phyloP scores from a whole-genome alignment of 495 filamentous ascomycete species.

The Neurospora sp. region DNA sequence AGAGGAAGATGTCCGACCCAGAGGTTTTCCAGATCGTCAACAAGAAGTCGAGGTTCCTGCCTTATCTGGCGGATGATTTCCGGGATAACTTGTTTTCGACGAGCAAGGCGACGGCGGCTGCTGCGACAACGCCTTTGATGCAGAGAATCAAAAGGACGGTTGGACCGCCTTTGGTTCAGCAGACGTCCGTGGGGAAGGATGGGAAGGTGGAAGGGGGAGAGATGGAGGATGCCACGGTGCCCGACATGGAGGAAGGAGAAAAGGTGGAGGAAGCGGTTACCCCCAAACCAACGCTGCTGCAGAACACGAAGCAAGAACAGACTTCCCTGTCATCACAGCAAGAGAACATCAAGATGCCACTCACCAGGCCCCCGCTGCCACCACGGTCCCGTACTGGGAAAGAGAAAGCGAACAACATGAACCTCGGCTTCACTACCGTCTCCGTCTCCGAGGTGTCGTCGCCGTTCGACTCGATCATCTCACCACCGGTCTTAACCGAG shows the following conservation, averaged over 20 bases:
- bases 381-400: background rate
- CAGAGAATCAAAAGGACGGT: background rate
- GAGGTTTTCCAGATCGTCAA: background rate
- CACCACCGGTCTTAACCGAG: background rate
- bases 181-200: background rate
- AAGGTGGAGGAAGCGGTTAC: background rate
- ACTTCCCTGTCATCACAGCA: background rate
- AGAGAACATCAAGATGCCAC: background rate
- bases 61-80: background rate
- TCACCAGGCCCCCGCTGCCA: background rate
- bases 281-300: background rate
- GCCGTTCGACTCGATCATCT: background rate
- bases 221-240: background rate
- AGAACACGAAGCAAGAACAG: background rate
- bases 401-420: background rate
- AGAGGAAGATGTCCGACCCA: background rate
- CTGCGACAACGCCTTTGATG: background rate
- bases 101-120: background rate
- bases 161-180: background rate
- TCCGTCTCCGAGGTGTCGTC: background rate
- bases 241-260: background rate
- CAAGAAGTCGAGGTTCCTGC: background rate
- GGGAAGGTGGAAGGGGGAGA: background rate
- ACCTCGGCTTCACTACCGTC: background rate
- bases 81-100: background rate